Percentiles rank a stretch among this genome's conserved stretches.
Evolutionary conservation across 305 asterid species (phyloP).

Genomic region (Rubia balearica): DNA sequence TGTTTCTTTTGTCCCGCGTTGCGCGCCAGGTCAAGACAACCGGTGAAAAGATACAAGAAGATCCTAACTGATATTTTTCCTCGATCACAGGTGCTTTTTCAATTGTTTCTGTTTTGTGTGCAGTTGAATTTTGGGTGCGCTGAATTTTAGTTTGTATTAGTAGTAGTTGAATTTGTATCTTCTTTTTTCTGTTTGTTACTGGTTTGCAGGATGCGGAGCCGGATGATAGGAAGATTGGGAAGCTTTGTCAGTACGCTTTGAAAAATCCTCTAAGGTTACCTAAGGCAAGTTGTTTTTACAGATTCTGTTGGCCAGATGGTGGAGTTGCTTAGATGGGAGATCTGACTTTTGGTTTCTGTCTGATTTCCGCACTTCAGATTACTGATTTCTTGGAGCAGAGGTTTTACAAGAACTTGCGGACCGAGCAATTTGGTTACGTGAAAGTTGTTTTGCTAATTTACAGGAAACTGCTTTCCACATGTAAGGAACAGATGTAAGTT

Average conservation of each 20-base stretch:
- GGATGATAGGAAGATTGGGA: slow-evolving; percentile 41
- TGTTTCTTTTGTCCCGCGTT: slow-evolving; percentile 49
- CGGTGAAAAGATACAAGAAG: slow-evolving; percentile 52
- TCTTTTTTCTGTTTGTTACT: background rate
- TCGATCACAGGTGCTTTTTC: slow-evolving; percentile 35
- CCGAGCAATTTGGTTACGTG: slow-evolving; percentile 37
- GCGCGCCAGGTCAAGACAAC: slow-evolving; percentile 53
- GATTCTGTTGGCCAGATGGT: background rate
- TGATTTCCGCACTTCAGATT: slow-evolving; percentile 26
- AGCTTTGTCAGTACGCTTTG: slow-evolving; percentile 46
- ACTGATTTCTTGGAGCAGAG: slow-evolving; percentile 45
- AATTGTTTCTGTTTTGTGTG: background rate
- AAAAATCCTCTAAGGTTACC: slow-evolving; percentile 45
- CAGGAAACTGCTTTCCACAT: slow-evolving; percentile 42
- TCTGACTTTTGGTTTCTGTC: slow-evolving; percentile 4
- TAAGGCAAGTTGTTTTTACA: slow-evolving; percentile 24
- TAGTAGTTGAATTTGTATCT: background rate
- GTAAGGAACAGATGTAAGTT: slow-evolving; percentile 59
- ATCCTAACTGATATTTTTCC: slow-evolving; percentile 42
- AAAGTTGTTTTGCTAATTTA: slow-evolving; percentile 37
- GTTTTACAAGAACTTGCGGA: slow-evolving; percentile 41
- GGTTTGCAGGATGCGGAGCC: slow-evolving; percentile 37
- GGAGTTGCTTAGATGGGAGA: background rate
- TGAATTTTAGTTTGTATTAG: background rate
- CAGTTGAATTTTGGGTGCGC: background rate